These are phyloP conservation scores for Botryococcus braunii DNA, from an alignment of 163 green algal species.

Conservation along the genomic window DNA sequence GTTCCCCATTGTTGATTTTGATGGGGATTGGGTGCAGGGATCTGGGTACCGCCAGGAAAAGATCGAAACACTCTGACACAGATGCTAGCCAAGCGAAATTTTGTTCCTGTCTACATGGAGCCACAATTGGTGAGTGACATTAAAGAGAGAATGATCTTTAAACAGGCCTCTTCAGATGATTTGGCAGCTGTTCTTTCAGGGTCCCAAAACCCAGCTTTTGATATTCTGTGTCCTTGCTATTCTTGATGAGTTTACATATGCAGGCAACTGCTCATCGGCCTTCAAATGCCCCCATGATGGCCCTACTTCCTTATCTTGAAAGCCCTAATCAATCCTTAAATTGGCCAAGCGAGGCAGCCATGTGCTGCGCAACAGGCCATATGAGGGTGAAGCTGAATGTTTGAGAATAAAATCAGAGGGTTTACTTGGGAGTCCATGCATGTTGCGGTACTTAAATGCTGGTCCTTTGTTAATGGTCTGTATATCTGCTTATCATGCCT, in stretches of 20 bases:
- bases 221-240: neutral
- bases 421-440: too few species aligned
- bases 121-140: constrained; percentile 51
- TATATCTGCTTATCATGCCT: too few species aligned
- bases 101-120: constrained; percentile 86
- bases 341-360: too few species aligned
- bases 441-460: too few species aligned
- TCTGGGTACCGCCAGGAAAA: constrained; percentile 63
- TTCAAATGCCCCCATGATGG: neutral
- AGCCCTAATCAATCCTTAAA: too few species aligned
- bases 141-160: too few species aligned
- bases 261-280: neutral
- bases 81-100: constrained; percentile 60
- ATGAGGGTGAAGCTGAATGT: too few species aligned
- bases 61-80: constrained; percentile 61
- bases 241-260: neutral
- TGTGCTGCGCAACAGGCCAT: too few species aligned
- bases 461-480: too few species aligned
- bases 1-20: neutral
- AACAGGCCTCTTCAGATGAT: too few species aligned
- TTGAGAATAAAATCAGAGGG: too few species aligned
- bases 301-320: neutral
- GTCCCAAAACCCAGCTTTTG: neutral
- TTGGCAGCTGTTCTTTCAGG: too few species aligned
- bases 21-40: constrained; percentile 33